Evolutionary conservation across 2,329 filamentous ascomycete genomes (phyloP).

Genomic region (Phialocephala subalpina): DNA sequence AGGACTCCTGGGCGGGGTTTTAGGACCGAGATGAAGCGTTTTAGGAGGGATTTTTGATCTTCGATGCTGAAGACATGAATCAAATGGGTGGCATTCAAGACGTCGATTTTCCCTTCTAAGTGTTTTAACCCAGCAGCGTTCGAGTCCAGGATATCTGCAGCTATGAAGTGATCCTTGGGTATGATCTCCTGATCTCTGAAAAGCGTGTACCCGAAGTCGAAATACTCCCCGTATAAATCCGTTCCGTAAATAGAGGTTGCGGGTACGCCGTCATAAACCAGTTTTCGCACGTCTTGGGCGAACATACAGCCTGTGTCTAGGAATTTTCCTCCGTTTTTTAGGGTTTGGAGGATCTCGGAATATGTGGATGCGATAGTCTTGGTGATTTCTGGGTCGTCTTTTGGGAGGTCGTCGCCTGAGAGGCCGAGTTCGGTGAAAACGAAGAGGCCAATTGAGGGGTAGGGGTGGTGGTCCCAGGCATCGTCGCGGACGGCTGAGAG

Average conservation of each 20-base stretch:
- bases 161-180: neutral
- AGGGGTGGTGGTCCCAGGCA: conserved; percentile 34
- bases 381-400: conserved; percentile 5
- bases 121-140: neutral
- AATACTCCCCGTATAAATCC: neutral
- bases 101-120: neutral
- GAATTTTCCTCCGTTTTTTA: neutral
- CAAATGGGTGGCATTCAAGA: neutral
- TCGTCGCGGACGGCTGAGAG: conserved; percentile 20
- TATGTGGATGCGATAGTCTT: neutral
- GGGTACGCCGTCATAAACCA: neutral
- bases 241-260: neutral
- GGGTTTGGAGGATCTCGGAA: neutral
- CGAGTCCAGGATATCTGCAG: neutral
- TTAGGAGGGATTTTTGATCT: neutral
- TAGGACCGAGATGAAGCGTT: neutral
- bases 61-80: neutral
- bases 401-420: neutral
- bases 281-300: neutral
- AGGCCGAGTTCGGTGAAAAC: conserved; percentile 33
- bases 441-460: conserved; percentile 37
- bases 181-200: neutral
- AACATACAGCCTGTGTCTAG: conserved; percentile 1
- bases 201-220: neutral
- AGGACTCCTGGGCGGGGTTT: neutral